phyloP scores from a whole-genome alignment of 352 stramenopile species.

The Phytophthora fragariae region DNA sequence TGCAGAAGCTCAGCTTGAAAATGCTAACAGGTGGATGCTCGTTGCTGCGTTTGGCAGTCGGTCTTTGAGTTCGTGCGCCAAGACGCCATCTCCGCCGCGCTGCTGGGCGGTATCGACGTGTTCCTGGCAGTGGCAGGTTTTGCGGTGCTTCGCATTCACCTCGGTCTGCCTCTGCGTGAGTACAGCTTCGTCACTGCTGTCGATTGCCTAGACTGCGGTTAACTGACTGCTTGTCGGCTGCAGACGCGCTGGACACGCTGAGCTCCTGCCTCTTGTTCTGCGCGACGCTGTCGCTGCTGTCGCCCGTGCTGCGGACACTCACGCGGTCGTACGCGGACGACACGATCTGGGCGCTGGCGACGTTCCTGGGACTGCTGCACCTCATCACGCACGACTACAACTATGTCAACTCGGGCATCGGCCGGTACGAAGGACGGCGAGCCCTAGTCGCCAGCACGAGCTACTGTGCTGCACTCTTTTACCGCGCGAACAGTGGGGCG shows the following conservation, averaged over 20 bases:
- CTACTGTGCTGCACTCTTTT: neutral
- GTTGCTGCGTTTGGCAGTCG: conserved; percentile 42
- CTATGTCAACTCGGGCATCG: conserved; percentile 86
- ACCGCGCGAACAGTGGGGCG: neutral
- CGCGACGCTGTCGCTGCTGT: conserved; percentile 86
- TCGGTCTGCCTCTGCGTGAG: conserved; percentile 50
- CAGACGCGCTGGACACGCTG: conserved; percentile 62
- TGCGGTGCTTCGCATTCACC: conserved; percentile 54
- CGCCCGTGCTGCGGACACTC: conserved; percentile 91
- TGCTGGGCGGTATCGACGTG: conserved; percentile 67
- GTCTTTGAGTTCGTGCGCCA: conserved; percentile 79
- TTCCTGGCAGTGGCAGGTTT: conserved; percentile 67
- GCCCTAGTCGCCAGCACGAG: neutral
- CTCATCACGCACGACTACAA: conserved; percentile 93
- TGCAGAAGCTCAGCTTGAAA: neutral
- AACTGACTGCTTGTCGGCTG: conserved; percentile 1
- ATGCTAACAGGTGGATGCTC: neutral
- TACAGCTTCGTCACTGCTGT: conserved; percentile 3
- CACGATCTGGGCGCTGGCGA: conserved; percentile 91
- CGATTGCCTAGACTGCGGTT: neutral
- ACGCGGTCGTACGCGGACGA: conserved; percentile 92
- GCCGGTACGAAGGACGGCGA: conserved; percentile 42
- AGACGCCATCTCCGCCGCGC: conserved; percentile 57
- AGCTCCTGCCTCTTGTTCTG: conserved; percentile 85
- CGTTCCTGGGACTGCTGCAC: conserved; percentile 82